Evolutionary conservation across 2,329 filamentous ascomycete species (phyloP).

Genomic region (Alternaria gaisen): DNA sequence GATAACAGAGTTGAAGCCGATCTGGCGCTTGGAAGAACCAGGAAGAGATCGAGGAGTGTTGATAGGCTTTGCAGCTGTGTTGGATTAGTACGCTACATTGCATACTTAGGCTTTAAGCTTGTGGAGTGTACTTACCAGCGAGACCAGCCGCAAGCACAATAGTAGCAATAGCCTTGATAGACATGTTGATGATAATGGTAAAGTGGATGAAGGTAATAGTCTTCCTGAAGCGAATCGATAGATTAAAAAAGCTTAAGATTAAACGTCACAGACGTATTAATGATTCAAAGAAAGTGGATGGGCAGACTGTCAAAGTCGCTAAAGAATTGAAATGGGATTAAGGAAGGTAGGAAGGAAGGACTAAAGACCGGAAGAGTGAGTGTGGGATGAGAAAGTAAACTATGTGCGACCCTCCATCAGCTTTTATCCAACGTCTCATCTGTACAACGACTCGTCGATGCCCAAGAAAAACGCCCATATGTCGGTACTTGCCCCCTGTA

Average conservation of each 20-base stretch:
- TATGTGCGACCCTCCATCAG: constrained; percentile 25
- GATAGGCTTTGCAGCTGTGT: constrained; percentile 40
- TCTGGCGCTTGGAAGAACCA: constrained; percentile 26
- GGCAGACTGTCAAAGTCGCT: constrained; percentile 50
- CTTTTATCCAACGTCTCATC: constrained; percentile 37
- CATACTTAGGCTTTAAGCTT: neutral
- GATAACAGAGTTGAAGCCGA: constrained; percentile 23
- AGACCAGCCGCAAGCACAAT: constrained; percentile 46
- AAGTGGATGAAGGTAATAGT: constrained; percentile 13
- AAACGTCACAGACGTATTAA: constrained; percentile 47
- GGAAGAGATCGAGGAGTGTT: constrained; percentile 24
- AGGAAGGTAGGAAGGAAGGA: constrained; percentile 30
- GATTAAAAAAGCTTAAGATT: constrained; percentile 36
- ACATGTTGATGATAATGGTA: constrained; percentile 33
- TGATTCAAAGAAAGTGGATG: constrained; percentile 30
- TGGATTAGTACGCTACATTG: constrained; percentile 19
- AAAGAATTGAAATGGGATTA: constrained; percentile 38
- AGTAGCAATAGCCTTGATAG: constrained; percentile 35
- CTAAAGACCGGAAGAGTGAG: constrained; percentile 25
- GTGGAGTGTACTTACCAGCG: constrained; percentile 34
- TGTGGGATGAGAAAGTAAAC: constrained; percentile 29
- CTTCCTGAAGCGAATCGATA: constrained; percentile 32
- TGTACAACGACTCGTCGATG: neutral
- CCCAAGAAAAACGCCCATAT: constrained; percentile 9
- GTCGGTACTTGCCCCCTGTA: constrained; percentile 26